phyloP scores from a whole-genome alignment of 2,329 filamentous ascomycete species.

The Aspergillus ustus region DNA sequence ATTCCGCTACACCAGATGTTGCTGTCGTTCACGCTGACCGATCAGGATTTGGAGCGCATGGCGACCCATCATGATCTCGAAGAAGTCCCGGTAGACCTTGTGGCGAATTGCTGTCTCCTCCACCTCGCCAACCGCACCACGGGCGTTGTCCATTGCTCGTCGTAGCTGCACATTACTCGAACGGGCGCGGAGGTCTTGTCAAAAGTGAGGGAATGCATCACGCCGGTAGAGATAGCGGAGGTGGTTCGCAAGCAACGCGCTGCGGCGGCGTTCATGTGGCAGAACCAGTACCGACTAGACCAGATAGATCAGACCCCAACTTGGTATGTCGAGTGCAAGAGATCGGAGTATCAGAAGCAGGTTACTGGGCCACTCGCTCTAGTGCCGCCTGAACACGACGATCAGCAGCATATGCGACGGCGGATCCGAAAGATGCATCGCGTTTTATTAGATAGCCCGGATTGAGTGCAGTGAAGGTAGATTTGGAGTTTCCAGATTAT shows the following conservation, averaged over 20 bases:
- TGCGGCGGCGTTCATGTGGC: slow-evolving; percentile 1
- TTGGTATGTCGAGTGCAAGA: neutral
- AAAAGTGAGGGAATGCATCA: neutral
- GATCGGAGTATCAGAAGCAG: neutral
- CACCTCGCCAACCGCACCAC: slow-evolving; percentile 19
- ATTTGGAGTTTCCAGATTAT: too few species aligned
- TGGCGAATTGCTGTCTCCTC: slow-evolving; percentile 21
- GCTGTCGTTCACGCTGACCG: neutral
- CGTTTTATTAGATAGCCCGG: neutral
- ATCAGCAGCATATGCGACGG: neutral
- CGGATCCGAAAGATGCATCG: slow-evolving; percentile 7
- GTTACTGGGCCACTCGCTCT: neutral
- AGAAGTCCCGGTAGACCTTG: slow-evolving; percentile 27
- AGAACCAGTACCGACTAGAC: slow-evolving; percentile 1
- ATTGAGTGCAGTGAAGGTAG: too few species aligned
- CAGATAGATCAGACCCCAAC: neutral
- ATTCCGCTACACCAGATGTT: slow-evolving; percentile 17
- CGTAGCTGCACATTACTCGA: neutral
- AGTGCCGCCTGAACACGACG: neutral
- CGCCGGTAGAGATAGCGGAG: neutral
- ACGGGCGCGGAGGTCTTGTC: neutral
- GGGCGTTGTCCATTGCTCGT: slow-evolving; percentile 22
- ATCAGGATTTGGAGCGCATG: neutral
- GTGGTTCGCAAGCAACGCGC: neutral
- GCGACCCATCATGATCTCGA: slow-evolving; percentile 12